Evolutionary conservation across 1,284 basidiomycete genomes (phyloP), one percentile per base, ranked within the genome.

Genomic region (Rhodofomes roseus): DNA sequence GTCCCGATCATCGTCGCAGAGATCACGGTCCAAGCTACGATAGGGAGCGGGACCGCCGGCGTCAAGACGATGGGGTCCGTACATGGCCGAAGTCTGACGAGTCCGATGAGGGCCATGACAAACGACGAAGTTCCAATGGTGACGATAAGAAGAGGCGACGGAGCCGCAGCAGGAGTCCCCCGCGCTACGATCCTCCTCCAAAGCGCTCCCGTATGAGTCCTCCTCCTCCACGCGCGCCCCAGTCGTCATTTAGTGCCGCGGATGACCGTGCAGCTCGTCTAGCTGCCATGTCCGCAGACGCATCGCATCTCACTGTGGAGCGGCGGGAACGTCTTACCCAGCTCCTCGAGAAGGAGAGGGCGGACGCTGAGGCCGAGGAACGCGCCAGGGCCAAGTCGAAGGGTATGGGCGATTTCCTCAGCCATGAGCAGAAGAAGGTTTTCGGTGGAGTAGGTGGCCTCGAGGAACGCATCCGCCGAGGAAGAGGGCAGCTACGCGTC

Each of bases 261-360:
- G 81, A 84, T 1, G 86, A 90, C 57, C 90, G 94, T 34, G 87
- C 87, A 2, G 90, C 92, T 23, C 87, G 90, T 34, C 79, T 98
- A 20, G 94, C 92, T 0, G 90, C 92, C 11, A 97, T 98, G 95
- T 77, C 87, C 27, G 73, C 81, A 1, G 84, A 90, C 63, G 95
- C 95, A 1, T 73, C 77, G 27, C 71, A 75, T 18, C 80, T 95
- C 77, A 79, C 81, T 40, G 69, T 71, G 1, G 86, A 92, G 57
- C 83, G 93, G n/a, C 82, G 87, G 63, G 81, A 85, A 63, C 84
- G 88, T 41, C 75, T 93, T 11, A 77, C 82, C 1, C 74, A 74
- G 12, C 71, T 92, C 56, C 74, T 90, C 40, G 87, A 85, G 68
- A 84, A 82, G 69, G 90, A 93, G 73, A 90, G 87, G 70, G 85